Base-by-base conservation (phyloP, 768 basidiomycete species). In the Mycena amicta region DNA sequence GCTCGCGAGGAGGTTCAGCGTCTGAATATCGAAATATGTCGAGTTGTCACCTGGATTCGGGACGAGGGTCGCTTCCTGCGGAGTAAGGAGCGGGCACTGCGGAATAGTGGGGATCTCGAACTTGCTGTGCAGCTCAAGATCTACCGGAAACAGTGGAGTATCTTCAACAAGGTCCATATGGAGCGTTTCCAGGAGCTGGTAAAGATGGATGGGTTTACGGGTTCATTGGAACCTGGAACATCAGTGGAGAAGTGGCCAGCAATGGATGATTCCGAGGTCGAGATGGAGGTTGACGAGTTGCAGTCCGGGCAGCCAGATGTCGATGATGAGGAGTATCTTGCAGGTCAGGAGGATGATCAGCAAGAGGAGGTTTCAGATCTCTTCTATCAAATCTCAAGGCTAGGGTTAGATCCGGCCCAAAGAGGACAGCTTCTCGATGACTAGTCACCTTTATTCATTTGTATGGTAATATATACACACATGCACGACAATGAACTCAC, bases 101-200 rank as follows among this genome's bases (percentile, higher is more conserved):
- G 11, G 11, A 22, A 11, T 22, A 6, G 12, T 43, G 41, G 41
- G 12, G 20, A 43, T 22, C 6, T 12, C 6, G 6, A 8, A 11
- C 16, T 60, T 25, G 50, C 54, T 0, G n/a, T 60, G 12, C 59
- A 55, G 53, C 31, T 60, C 8, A 15, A n/a, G 15, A 15, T 26
- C 31, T 60, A 60, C 28, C 25, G 59, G 11, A 4, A 47, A 45
- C 39, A 31, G 4, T 22, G 59, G 1, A 43, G 40, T 22, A 39
- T 53, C 29, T 60, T 45, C 26, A 50, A 60, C 20, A 12, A 15
- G 3, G 22, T 25, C 13, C 59, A 60, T 25, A 33, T 60, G 50
- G n/a, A 28, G 3, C 22, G 45, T 12, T 52, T 55, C 50, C 27
- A 22, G 16, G n/a, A 6, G 5, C n/a, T 56, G 26, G 59, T 50